These are phyloP conservation scores for Zymoseptoria passerinii DNA, from an alignment of 2,329 filamentous ascomycete species.

Conservation along the genomic window DNA sequence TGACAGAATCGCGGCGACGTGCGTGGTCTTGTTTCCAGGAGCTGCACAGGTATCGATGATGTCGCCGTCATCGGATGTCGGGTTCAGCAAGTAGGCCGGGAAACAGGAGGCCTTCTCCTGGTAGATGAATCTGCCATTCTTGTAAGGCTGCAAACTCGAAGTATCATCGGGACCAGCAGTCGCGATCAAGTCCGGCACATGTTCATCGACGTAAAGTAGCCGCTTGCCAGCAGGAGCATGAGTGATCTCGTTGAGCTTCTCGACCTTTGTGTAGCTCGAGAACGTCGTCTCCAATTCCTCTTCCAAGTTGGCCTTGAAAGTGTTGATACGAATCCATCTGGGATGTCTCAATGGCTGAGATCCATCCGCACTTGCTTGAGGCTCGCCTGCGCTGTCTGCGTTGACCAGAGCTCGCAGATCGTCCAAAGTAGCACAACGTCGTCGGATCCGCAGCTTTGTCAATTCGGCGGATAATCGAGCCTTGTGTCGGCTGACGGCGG, in stretches of 20 bases:
- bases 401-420: conserved; percentile 55
- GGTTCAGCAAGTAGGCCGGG: conserved; percentile 77
- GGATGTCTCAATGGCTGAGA: conserved; percentile 50
- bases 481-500: conserved; percentile 71
- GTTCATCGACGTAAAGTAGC: conserved; percentile 62
- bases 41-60: conserved; percentile 90
- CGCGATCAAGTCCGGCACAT: conserved; percentile 78
- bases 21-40: conserved; percentile 95
- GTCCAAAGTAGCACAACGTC: conserved; percentile 60
- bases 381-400: conserved; percentile 26
- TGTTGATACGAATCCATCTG: conserved; percentile 88
- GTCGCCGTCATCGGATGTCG: conserved; percentile 58
- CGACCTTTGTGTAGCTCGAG: conserved; percentile 50
- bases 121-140: conserved; percentile 68
- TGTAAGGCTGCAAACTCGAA: conserved; percentile 65
- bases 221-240: conserved; percentile 32
- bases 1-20: conserved; percentile 66
- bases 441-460: conserved; percentile 65
- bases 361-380: conserved; percentile 24
- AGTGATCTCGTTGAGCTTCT: conserved; percentile 48
- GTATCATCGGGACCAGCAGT: conserved; percentile 63
- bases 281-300: conserved; percentile 72
- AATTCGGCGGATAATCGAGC: conserved; percentile 73
- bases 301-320: conserved; percentile 60
- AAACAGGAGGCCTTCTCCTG: conserved; percentile 98